Evolutionary conservation across 2,329 filamentous ascomycete genomes (phyloP).

Genomic region (Botryosphaeria dothidea): DNA sequence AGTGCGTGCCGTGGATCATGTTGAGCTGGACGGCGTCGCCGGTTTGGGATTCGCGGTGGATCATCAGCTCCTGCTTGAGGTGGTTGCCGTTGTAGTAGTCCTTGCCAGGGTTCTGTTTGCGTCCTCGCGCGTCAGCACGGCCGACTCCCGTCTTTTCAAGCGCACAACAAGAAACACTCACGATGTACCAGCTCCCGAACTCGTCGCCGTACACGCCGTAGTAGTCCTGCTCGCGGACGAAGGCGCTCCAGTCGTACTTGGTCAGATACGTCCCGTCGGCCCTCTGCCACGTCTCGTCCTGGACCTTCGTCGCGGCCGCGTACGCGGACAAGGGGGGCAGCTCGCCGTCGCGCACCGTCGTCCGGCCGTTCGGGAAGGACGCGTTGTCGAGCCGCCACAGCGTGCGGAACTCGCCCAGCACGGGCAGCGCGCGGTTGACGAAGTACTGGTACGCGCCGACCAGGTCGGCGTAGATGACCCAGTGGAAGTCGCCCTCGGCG

Average conservation of each 20-base stretch:
- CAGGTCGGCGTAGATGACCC: conserved; percentile 52
- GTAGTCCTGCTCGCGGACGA: conserved; percentile 44
- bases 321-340: conserved; percentile 50
- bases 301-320: conserved; percentile 48
- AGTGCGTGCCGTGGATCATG: conserved; percentile 57
- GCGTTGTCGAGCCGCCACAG: conserved; percentile 53
- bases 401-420: conserved; percentile 53
- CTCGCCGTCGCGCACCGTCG: conserved; percentile 46
- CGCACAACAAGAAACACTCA: too few relatives aligned
- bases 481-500: conserved; percentile 52
- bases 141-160: too few relatives aligned
- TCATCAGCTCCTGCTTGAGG: conserved; percentile 54
- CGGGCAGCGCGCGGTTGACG: conserved; percentile 51
- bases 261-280: conserved; percentile 52
- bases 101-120: conserved; percentile 18
- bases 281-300: conserved; percentile 56
- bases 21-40: conserved; percentile 56
- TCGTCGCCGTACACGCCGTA: conserved; percentile 53
- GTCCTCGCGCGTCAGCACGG: too few relatives aligned
- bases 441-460: conserved; percentile 59
- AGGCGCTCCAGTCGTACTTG: conserved; percentile 53
- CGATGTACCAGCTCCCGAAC: conserved; percentile 55
- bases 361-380: conserved; percentile 50
- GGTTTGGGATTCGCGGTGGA: conserved; percentile 53
- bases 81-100: conserved; percentile 49